Evolutionary conservation across 2,329 filamentous ascomycete genomes (phyloP).

Genomic region (Sporothrix pseudoabietina): DNA sequence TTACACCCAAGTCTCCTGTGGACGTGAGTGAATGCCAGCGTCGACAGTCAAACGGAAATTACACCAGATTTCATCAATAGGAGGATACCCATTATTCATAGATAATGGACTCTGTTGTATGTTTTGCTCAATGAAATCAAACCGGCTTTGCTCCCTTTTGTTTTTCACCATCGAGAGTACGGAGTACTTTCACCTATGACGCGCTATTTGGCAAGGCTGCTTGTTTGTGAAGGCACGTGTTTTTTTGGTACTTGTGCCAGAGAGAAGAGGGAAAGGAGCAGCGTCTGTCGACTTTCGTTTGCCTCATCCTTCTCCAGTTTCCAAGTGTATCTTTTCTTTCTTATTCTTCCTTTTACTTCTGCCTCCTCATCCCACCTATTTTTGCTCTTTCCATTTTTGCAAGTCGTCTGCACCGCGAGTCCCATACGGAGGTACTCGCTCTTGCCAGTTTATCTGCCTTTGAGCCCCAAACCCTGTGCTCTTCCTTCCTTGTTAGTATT

Average conservation of each 20-base stretch:
- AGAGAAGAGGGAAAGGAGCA: background rate
- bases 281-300: background rate
- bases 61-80: too few species aligned
- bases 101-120: too few species aligned
- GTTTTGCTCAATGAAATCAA: background rate
- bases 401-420: background rate
- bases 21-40: background rate
- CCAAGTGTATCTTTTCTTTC: background rate
- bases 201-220: background rate
- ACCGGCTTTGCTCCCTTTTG: too few species aligned
- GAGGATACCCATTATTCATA: too few species aligned
- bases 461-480: too few species aligned
- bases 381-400: background rate
- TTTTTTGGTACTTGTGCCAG: conserved; percentile 9
- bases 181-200: background rate
- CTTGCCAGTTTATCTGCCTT: background rate
- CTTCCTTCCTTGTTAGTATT: background rate
- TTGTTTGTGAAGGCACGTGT: conserved; percentile 12
- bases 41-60: too few species aligned
- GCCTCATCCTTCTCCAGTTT: background rate
- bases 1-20: background rate
- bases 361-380: background rate
- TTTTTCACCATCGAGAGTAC: background rate
- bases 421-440: background rate
- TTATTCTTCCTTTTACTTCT: background rate